Evolutionary conservation across 768 basidiomycete genomes (phyloP).

Genomic region (Lactifluus echinatus): DNA sequence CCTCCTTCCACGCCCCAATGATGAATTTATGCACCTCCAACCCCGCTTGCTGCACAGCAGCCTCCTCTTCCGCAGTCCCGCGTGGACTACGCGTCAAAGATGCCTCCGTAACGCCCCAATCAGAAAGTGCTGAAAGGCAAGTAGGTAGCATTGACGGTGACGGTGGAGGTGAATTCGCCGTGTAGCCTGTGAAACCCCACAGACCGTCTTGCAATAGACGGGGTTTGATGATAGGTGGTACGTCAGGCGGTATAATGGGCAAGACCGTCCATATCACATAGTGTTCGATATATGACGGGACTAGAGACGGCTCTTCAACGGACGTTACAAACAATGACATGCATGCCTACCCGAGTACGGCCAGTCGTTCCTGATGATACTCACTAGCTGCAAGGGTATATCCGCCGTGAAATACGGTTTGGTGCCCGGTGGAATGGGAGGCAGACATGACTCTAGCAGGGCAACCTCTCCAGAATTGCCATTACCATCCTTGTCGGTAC

Average conservation of each 20-base stretch:
- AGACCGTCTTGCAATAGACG: conserved; percentile 69
- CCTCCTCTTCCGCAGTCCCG: conserved; percentile 46
- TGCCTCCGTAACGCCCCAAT: conserved; percentile 63
- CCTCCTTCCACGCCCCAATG: conserved; percentile 54
- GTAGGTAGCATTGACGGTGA: conserved; percentile 49
- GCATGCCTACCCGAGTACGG: conserved; percentile 63
- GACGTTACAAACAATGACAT: too few relatives aligned
- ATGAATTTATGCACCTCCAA: conserved; percentile 57
- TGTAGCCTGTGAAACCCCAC: conserved; percentile 70
- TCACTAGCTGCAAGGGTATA: conserved; percentile 49
- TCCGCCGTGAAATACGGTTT: conserved; percentile 60
- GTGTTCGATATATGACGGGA: conserved; percentile 67
- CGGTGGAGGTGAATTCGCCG: conserved; percentile 38
- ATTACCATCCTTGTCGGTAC: not conserved
- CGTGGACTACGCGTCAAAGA: conserved; percentile 45
- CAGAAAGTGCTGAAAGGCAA: conserved; percentile 53
- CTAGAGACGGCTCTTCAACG: conserved; percentile 25
- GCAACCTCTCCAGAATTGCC: not conserved
- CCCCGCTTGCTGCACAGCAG: conserved; percentile 42
- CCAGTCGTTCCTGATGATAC: conserved; percentile 80
- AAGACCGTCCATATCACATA: conserved; percentile 69
- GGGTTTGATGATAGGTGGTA: conserved; percentile 42
- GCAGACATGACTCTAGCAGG: conserved; percentile 20
- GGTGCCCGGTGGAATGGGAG: conserved; percentile 29
- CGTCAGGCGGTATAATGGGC: conserved; percentile 55